These are phyloP conservation scores for Pichia thaimueangensis DNA, from an alignment of 805 yeast species.

Conservation along the genomic window DNA sequence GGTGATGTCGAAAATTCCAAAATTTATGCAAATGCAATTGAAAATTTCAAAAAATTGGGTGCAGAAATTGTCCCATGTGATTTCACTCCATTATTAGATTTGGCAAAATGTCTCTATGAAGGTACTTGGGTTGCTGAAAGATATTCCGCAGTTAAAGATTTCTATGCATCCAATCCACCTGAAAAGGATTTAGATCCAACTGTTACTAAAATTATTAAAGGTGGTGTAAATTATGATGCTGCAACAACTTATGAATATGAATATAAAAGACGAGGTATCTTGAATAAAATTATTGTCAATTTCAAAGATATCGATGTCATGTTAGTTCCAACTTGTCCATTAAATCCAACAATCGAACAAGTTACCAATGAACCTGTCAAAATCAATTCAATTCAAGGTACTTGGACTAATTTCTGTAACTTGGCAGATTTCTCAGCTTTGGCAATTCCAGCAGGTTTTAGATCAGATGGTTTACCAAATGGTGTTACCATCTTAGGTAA, in stretches of 20 bases:
- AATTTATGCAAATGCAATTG: conserved; percentile 58
- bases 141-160: conserved; percentile 73
- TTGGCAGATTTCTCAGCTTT: conserved; percentile 89
- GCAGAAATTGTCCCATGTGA: conserved; percentile 57
- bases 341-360: conserved; percentile 76
- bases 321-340: conserved; percentile 90
- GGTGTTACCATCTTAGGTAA: conserved; percentile 83
- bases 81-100: conserved; percentile 67
- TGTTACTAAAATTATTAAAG: conserved; percentile 65
- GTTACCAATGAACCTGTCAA: conserved; percentile 71
- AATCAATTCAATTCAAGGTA: conserved; percentile 88
- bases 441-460: conserved; percentile 87
- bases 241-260: conserved; percentile 80
- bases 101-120: conserved; percentile 86
- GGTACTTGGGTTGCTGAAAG: conserved; percentile 99
- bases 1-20: conserved; percentile 75
- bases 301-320: conserved; percentile 64
- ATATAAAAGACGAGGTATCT: conserved; percentile 75
- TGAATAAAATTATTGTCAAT: conserved; percentile 53
- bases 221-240: conserved; percentile 75
- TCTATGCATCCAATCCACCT: conserved; percentile 66
- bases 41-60: conserved; percentile 43
- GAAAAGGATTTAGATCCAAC: conserved; percentile 72
- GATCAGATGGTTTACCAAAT: conserved; percentile 80
- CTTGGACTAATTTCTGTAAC: conserved; percentile 97